Evolutionary conservation across 1,284 basidiomycete species (phyloP).

Genomic region (Cryptococcus deneoformans): DNA sequence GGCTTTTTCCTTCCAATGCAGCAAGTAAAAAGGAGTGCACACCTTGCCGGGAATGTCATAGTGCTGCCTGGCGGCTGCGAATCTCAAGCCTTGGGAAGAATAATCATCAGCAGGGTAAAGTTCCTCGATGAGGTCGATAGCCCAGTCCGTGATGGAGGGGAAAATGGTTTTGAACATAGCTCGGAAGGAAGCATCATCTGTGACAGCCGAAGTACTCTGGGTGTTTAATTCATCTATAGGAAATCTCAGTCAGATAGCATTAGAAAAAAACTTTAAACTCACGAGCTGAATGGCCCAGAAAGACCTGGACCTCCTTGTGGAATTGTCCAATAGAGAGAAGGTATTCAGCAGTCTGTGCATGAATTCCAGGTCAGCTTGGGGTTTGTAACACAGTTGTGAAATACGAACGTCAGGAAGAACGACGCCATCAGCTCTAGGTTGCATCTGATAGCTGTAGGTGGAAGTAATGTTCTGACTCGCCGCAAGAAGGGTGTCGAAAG

Average conservation of each 20-base stretch:
- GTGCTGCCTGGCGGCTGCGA: neutral
- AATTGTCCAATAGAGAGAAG: conserved; percentile 18
- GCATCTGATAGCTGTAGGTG: conserved; percentile 8
- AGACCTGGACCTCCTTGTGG: conserved; percentile 5
- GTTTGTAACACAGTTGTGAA: neutral
- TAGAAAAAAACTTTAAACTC: neutral
- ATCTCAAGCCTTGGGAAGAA: neutral
- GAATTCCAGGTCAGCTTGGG: neutral
- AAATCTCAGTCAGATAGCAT: neutral
- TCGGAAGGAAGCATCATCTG: neutral
- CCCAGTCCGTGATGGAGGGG: conserved; percentile 6
- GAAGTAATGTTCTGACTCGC: conserved; percentile 7
- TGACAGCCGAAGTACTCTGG: neutral
- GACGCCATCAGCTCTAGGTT: conserved; percentile 56
- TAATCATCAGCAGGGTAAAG: conserved; percentile 6
- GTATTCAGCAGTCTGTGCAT: conserved; percentile 39
- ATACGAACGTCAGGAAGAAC: conserved; percentile 48
- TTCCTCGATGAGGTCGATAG: conserved; percentile 5
- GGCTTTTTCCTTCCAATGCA: neutral
- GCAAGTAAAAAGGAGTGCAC: neutral
- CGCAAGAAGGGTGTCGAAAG: conserved; percentile 52
- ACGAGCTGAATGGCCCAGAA: conserved; percentile 5
- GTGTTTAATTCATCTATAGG: neutral
- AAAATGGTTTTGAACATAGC: conserved; percentile 6
- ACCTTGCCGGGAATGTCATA: conserved; percentile 3